Evolutionary conservation across 352 stramenopile species (phyloP), one percentile per base, ranked within the genome.

Genomic region (Phytopythium mirpurense): DNA sequence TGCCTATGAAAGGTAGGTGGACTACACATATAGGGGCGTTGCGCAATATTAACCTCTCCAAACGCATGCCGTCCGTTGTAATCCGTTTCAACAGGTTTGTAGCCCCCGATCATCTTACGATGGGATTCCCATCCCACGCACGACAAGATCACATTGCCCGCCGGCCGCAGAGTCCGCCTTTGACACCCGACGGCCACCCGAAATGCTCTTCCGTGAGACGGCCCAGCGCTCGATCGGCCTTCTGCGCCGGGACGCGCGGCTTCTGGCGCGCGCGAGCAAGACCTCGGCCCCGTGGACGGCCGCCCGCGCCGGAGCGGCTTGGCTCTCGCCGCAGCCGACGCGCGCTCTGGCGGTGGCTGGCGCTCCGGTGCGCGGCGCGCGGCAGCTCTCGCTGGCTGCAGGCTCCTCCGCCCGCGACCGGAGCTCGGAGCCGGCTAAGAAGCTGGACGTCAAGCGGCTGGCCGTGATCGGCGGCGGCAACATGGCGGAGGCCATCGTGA

Each of bases 401-500:
- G 21, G 19, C 19, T n/a, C 46, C 5, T 16, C 46, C 9, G 19
- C 26, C 7, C 18, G 32, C 46, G 21, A n/a, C 3, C 19, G 23
- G 2, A 36, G 35, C 35, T 18, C 35, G 19, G 21, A 44, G 48
- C 19, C 48, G 48, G n/a, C 7, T 11, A 15, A 19, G 15, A 34
- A 68, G 44, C 63, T 93, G 18, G 50, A 71, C 5, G 60, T 93
- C 34, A 60, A 58, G 27, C 74, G 75, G 18, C 67, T 94, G 47
- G 77, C 82, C 0, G 77, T 96, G 31, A 87, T 96, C 40, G 88
- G 88, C 35, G 88, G 88, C 16, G 88, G 88, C 44, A 95, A 96
- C 60, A 96, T 96, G 88, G 83, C 83, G 24, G 86, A 96, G 47
- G 88, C 88, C 16, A 87, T 96, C 37, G 75, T 96, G 60, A 89